Evolutionary conservation across 2,329 filamentous ascomycete genomes (phyloP), one percentile per base, ranked within the genome.

Genomic region (Paecilomyces variotii): DNA sequence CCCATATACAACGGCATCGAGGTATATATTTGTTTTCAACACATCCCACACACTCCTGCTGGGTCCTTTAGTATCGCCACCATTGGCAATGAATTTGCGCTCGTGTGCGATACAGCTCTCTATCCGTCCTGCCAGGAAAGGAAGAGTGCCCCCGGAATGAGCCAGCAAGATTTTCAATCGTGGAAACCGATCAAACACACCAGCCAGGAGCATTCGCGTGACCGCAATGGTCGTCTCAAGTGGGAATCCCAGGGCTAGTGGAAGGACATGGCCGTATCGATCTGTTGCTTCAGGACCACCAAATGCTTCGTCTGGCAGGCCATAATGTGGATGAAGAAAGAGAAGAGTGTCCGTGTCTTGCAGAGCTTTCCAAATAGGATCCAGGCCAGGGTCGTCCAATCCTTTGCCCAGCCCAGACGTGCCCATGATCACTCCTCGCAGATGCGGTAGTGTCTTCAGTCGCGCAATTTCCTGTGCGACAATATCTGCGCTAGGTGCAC

Each of bases 211-310:
- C 90, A 97, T 95, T 53, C 92, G 81, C 3, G 89, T 85, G 1
- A 96, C 87, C 0, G 91, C 90, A 65, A 97, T 93, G 1, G 92
- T 96, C 0, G 92, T 97, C 75, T 97, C 92, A 64, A 97, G 84
- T 0, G 92, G 91, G 70, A 96, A 96, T 0, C 92, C 92, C 2
- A 97, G 78, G 0, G 91, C 90, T 0, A 97, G 78, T 0, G 91
- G 89, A 2, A 97, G 80, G 0, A 96, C 91, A 71, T 96, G 92
- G 0, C 92, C 92, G 69, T 95, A 96, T 32, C 83, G 80, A 60
- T 87, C 86, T 25, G 77, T 79, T 0, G 83, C 84, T 6, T 87
- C 79, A 0, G 89, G 84, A 0, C 92, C 92, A 0, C 92, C 92
- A 76, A 89, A 96, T 2, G 95, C 90, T 7, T 85, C 83, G 60